Evolutionary conservation across 768 basidiomycete species (phyloP).

Genomic region (Rossbeevera mucosa): DNA sequence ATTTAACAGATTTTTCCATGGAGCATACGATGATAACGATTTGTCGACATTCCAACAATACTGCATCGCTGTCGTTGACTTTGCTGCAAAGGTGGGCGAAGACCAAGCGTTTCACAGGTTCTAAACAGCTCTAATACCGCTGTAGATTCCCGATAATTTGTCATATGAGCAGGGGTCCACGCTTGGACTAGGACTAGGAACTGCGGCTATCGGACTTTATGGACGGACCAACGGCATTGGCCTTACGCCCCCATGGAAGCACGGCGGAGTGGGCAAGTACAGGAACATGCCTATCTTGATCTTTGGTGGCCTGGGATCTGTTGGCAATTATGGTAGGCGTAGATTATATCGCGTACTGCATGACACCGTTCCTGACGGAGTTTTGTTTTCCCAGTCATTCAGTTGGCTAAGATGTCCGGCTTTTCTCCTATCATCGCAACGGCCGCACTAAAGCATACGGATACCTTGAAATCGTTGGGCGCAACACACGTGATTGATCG

Average conservation of each 20-base stretch:
- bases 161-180: slow-evolving; percentile 48
- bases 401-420: slow-evolving; percentile 38
- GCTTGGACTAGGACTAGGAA: slow-evolving; percentile 45
- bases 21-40: slow-evolving; percentile 36
- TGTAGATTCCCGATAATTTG: slow-evolving; percentile 43
- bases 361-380: slow-evolving; percentile 14
- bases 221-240: slow-evolving; percentile 37
- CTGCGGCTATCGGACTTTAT: slow-evolving; percentile 50
- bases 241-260: slow-evolving; percentile 37
- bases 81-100: slow-evolving; percentile 36
- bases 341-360: slow-evolving; percentile 2
- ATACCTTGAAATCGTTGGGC: slow-evolving; percentile 31
- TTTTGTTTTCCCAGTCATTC: slow-evolving; percentile 29
- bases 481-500: slow-evolving; percentile 36
- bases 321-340: slow-evolving; percentile 46
- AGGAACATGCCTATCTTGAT: slow-evolving; percentile 42
- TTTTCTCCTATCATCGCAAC: slow-evolving; percentile 35
- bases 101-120: neutral
- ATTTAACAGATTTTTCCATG: slow-evolving; percentile 36
- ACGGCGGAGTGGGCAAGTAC: slow-evolving; percentile 38
- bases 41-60: slow-evolving; percentile 44
- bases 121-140: slow-evolving; percentile 8
- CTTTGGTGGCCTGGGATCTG: slow-evolving; percentile 45
- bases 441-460: slow-evolving; percentile 34
- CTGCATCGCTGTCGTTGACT: slow-evolving; percentile 36